Percentiles rank a stretch among this genome's conserved stretches.
Evolutionary conservation across 2,329 filamentous ascomycete species (phyloP).

Genomic region (Venturia oleaginea): DNA sequence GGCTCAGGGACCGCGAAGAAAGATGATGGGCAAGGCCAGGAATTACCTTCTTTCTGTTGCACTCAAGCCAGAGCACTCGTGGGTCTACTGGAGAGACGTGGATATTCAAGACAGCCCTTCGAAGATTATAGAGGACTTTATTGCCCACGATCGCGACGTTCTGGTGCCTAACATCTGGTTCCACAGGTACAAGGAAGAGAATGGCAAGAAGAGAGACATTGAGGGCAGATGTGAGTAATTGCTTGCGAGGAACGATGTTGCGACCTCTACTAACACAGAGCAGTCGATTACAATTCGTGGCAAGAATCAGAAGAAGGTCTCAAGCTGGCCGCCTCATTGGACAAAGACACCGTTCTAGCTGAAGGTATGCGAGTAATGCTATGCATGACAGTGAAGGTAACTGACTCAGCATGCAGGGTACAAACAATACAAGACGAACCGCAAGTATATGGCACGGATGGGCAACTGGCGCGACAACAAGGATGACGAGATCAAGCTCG

Average conservation of each 20-base stretch:
- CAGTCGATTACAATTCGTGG: conserved; percentile 99
- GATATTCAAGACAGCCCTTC: conserved; percentile 88
- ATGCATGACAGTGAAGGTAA: conserved; percentile 10
- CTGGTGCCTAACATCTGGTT: conserved; percentile 79
- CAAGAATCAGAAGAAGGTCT: conserved; percentile 81
- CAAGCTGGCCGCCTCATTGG: conserved; percentile 61
- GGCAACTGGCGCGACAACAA: conserved; percentile 90
- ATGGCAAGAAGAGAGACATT: conserved; percentile 57
- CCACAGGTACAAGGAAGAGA: conserved; percentile 70
- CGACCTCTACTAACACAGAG: conserved; percentile 8
- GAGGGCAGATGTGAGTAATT: conserved; percentile 76
- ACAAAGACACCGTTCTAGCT: conserved; percentile 74
- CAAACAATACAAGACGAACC: conserved; percentile 83
- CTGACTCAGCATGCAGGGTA: conserved; percentile 54
- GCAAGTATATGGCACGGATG: conserved; percentile 81
- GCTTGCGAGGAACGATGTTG: background rate
- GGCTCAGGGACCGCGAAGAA: conserved; percentile 82
- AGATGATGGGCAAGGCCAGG: conserved; percentile 78
- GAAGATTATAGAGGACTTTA: conserved; percentile 87
- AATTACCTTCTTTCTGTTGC: conserved; percentile 84
- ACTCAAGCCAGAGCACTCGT: conserved; percentile 87
- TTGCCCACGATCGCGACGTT: conserved; percentile 86
- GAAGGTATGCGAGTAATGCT: conserved; percentile 52
- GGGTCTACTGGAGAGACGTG: conserved; percentile 98
- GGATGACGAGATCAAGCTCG: conserved; percentile 83